phyloP scores from a whole-genome alignment of 352 stramenopile genomes.

The Pythium pectinolyticum region DNA sequence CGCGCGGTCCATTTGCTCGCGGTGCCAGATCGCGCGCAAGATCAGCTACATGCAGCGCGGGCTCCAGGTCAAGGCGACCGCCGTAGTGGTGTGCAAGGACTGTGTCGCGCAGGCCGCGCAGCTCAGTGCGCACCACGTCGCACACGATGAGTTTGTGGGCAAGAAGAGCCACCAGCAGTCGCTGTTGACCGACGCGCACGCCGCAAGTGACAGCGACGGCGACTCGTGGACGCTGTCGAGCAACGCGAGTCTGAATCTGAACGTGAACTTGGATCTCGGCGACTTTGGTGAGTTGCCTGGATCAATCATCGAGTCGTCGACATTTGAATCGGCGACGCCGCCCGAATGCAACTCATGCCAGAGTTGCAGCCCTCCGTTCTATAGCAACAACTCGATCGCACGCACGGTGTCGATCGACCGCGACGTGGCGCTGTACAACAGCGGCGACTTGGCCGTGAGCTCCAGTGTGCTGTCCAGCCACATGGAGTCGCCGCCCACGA shows the following conservation, averaged over 20 bases:
- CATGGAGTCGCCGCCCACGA: neutral
- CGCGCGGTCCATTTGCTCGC: slow-evolving; percentile 17
- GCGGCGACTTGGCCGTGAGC: neutral
- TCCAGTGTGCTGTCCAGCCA: neutral
- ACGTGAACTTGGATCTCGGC: neutral
- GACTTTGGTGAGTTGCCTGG: neutral
- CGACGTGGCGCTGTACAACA: slow-evolving; percentile 8
- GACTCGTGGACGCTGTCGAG: slow-evolving; percentile 11
- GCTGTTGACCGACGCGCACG: slow-evolving; percentile 19
- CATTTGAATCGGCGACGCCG: neutral
- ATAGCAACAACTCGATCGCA: neutral
- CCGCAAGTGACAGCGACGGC: slow-evolving; percentile 13
- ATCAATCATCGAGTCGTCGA: too few species aligned
- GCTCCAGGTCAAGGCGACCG: slow-evolving; percentile 21
- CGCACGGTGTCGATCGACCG: slow-evolving; percentile 11
- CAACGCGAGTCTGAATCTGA: slow-evolving; percentile 1
- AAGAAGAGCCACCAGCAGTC: slow-evolving; percentile 12
- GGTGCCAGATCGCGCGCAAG: slow-evolving; percentile 23
- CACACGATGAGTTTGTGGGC: slow-evolving; percentile 23
- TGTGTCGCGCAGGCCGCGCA: slow-evolving; percentile 12
- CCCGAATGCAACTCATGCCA: neutral
- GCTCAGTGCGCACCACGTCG: slow-evolving; percentile 12
- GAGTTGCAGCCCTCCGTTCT: too few species aligned
- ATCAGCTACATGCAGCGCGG: slow-evolving; percentile 28
- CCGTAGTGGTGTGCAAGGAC: slow-evolving; percentile 22